Conservation (phyloP, 768 basidiomycete species). For the Dendrothele bispora region DNA sequence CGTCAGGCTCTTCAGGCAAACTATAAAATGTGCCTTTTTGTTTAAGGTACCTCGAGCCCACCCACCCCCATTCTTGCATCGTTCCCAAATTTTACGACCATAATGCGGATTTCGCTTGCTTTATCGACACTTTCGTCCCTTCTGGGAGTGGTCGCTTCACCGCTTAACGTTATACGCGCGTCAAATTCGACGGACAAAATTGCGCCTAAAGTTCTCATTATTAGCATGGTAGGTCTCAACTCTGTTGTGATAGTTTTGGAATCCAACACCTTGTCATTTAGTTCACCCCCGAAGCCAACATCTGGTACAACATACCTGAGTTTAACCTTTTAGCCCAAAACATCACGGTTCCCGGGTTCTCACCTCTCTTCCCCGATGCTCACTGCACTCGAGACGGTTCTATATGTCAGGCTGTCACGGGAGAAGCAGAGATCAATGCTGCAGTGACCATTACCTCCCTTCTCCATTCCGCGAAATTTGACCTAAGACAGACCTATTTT, state of each 20-base stretch:
- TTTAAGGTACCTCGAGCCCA: too few relatives aligned
- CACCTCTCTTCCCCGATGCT: constrained; percentile 33
- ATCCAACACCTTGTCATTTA: neutral
- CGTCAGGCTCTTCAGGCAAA: too few relatives aligned
- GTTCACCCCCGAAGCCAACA: constrained; percentile 8
- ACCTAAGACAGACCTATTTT: constrained; percentile 34
- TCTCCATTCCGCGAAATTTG: constrained; percentile 25
- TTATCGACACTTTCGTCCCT: too few relatives aligned
- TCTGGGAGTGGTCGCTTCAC: too few relatives aligned
- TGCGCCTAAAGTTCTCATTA: constrained; percentile 5
- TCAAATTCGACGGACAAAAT: too few relatives aligned
- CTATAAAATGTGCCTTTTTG: too few relatives aligned
- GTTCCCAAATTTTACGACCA: too few relatives aligned
- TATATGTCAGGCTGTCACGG: constrained; percentile 33
- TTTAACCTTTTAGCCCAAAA: constrained; percentile 26
- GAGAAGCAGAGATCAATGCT: constrained; percentile 37
- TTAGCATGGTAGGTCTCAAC: constrained; percentile 1
- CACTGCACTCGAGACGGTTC: constrained; percentile 27
- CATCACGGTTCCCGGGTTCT: constrained; percentile 31
- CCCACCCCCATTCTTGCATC: too few relatives aligned
- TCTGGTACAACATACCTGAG: constrained; percentile 23
- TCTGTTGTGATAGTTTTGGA: neutral
- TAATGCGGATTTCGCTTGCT: too few relatives aligned
- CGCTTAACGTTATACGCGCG: too few relatives aligned
- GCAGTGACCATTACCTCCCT: constrained; percentile 30